Evolutionary conservation across 139 green algal species (phyloP), one percentile per base, ranked within the genome.

Genomic region (Eudorina sp.): DNA sequence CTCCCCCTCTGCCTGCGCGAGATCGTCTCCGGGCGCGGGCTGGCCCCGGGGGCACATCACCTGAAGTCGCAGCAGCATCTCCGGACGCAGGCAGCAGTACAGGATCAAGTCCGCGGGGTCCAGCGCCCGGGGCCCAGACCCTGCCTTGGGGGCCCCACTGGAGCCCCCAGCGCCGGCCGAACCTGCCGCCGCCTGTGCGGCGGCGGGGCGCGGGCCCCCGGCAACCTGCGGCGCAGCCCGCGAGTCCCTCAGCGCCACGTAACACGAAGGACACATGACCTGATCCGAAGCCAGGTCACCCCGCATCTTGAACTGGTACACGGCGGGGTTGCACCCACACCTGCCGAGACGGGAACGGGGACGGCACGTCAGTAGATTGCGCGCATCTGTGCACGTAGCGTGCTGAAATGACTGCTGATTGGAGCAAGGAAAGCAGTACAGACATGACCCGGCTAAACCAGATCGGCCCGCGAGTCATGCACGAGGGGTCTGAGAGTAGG

Each of bases 281-380:
- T 21, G 41, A 16, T 86, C 80, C 2, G 80, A 77, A 18, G 1
- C 16, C 41, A 86, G 41, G 14, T 86, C 43, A 19, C 16, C 6
- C 13, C 31, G 14, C 1, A 16, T 6, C 58, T 76, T 76, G 60
- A 66, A 76, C 0, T 77, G 41, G 60, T 86, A 86, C 29, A 86
- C 60, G 18, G 80, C 80, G 6, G 80, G 41, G 80, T 86, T 86
- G 58, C 41, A 36, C 27, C 80, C 80, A 45, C 80, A 86, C 4
- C 80, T 86, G 80, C 60, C n/a, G n/a, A n/a, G n/a, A n/a, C n/a
- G n/a, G n/a, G n/a, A n/a, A n/a, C n/a, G n/a, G n/a, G n/a, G n/a
- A n/a, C n/a, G n/a, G n/a, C n/a, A n/a, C n/a, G n/a, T n/a, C n/a
- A n/a, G n/a, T n/a, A n/a, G n/a, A n/a, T n/a, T n/a, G n/a, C n/a